These are phyloP conservation scores for Coniella lustricola DNA, from an alignment of 2,329 filamentous ascomycete species.

Conservation along the genomic window DNA sequence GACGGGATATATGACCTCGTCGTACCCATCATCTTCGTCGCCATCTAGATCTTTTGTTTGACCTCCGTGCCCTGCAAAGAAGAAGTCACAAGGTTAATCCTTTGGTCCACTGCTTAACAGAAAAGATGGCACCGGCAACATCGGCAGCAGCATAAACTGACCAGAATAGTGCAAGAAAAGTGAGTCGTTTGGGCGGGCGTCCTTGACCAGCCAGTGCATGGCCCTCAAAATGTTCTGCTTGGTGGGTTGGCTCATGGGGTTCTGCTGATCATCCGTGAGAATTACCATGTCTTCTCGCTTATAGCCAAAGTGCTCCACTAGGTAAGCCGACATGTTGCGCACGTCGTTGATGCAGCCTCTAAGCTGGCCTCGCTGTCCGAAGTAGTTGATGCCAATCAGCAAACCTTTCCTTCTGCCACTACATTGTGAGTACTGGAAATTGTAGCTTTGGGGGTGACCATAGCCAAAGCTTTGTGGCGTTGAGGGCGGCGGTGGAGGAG, in stretches of 20 bases:
- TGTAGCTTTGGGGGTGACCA: conserved; percentile 73
- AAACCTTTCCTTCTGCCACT: conserved; percentile 83
- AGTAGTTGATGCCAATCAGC: conserved; percentile 94
- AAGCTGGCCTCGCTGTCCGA: conserved; percentile 82
- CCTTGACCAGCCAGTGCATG: conserved; percentile 98
- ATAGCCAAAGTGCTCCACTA: conserved; percentile 85
- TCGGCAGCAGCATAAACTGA: conserved; percentile 36
- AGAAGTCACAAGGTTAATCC: neutral
- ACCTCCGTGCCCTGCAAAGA: conserved; percentile 61
- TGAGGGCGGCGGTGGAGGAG: conserved; percentile 60
- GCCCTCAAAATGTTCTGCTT: conserved; percentile 92
- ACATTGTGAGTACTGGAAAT: conserved; percentile 86
- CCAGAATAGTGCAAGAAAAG: conserved; percentile 97
- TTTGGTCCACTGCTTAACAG: too few relatives aligned
- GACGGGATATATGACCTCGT: conserved; percentile 78
- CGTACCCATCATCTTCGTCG: conserved; percentile 74
- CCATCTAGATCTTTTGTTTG: conserved; percentile 73
- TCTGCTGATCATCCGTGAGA: conserved; percentile 93
- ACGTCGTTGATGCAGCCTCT: conserved; percentile 96
- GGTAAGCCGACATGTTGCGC: conserved; percentile 89
- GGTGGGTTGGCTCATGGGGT: conserved; percentile 93
- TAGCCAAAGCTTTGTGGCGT: conserved; percentile 67
- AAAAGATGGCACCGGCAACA: too few relatives aligned
- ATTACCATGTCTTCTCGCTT: conserved; percentile 96
- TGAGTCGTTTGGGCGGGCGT: conserved; percentile 85